A percentile compares a stretch with the other conserved stretches of the same genome.
Conservation (phyloP, 257 asterid genomes). For the Lycium barbarum region DNA sequence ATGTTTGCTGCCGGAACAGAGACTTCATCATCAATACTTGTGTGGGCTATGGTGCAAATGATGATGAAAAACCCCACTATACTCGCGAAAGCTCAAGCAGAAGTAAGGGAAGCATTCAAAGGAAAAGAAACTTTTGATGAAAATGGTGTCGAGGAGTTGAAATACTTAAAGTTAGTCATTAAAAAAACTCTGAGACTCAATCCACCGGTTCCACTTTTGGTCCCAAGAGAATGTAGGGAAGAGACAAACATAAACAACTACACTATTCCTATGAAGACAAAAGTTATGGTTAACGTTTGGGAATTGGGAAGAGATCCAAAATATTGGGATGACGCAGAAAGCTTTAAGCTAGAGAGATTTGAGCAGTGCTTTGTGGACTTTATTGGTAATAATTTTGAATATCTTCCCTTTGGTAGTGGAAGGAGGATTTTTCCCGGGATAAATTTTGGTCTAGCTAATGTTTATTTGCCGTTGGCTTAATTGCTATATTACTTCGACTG, state of each 20-base stretch:
- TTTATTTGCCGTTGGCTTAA: neutral
- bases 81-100: too few relatives aligned
- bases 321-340: conserved; percentile 11
- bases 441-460: conserved; percentile 15
- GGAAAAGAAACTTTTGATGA: too few relatives aligned
- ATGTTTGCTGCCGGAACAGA: too few relatives aligned
- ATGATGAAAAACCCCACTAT: too few relatives aligned
- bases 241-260: neutral
- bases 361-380: neutral
- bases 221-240: conserved; percentile 19
- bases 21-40: too few relatives aligned
- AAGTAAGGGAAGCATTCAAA: too few relatives aligned
- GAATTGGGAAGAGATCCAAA: conserved; percentile 6
- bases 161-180: too few relatives aligned
- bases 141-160: too few relatives aligned
- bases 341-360: conserved; percentile 14
- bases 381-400: neutral
- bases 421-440: neutral
- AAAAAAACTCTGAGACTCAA: neutral
- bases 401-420: conserved; percentile 14
- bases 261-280: neutral
- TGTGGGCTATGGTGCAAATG: too few relatives aligned
- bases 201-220: conserved; percentile 4
- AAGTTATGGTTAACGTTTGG: conserved; percentile 11
- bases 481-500: neutral